Percentiles rank a stretch among this genome's conserved stretches.
These are phyloP conservation scores for barley (Hordeum vulgare) DNA, from an alignment of 176 grass and related monocot species.

Conservation along the genomic window DNA sequence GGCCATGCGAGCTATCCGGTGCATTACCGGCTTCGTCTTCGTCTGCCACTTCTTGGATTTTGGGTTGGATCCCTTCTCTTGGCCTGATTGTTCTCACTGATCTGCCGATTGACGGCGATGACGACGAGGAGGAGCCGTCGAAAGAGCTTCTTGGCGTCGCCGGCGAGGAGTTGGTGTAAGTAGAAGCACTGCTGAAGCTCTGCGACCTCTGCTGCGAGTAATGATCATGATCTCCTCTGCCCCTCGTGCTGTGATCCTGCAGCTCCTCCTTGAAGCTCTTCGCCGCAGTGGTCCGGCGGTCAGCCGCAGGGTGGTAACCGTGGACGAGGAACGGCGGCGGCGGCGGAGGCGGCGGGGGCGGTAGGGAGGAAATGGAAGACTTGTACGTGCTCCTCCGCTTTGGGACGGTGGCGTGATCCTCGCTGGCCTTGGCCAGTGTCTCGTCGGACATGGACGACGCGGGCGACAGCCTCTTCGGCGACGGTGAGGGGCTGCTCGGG, in stretches of 20 bases:
- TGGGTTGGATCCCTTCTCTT: slow-evolving; percentile 27
- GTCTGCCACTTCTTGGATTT: slow-evolving; percentile 16
- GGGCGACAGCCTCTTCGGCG: slow-evolving; percentile 35
- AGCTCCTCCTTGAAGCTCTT: slow-evolving; percentile 89
- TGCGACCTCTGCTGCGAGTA: neutral
- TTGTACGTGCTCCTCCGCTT: slow-evolving; percentile 46
- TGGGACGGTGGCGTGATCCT: slow-evolving; percentile 18
- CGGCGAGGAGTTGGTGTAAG: slow-evolving; percentile 25
- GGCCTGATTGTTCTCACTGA: slow-evolving; percentile 58
- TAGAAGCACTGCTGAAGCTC: slow-evolving; percentile 5
- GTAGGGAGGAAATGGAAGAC: slow-evolving; percentile 9
- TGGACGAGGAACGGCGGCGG: slow-evolving; percentile 64
- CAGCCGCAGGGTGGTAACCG: slow-evolving; percentile 25
- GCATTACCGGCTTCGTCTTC: slow-evolving; percentile 10
- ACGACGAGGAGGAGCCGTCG: slow-evolving; percentile 19
- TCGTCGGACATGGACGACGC: slow-evolving; percentile 47
- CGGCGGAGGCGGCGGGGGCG: slow-evolving; percentile 63
- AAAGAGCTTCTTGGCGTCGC: slow-evolving; percentile 47
- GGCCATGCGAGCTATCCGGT: neutral
- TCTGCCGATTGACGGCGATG: slow-evolving; percentile 1
- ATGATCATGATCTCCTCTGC: neutral
- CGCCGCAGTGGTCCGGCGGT: slow-evolving; percentile 27
- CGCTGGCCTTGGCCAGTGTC: slow-evolving; percentile 38
- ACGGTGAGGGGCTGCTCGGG: slow-evolving; percentile 13
- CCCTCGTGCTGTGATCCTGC: slow-evolving; percentile 52